Conservation (phyloP, 257 asterid species). For the Striga asiatica region DNA sequence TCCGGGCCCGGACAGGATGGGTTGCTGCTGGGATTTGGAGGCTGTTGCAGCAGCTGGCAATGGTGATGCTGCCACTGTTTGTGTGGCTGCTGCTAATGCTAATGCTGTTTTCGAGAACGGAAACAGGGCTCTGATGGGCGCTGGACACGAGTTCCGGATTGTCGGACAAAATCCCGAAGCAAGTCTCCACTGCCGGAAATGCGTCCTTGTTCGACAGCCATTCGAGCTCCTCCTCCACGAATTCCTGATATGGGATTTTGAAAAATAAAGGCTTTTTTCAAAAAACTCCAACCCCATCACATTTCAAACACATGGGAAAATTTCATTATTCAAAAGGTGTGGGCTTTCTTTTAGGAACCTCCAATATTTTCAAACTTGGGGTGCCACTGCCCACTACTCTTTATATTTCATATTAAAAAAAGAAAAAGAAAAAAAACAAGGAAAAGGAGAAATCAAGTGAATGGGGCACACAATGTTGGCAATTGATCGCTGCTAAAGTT, state of each 20-base stretch:
- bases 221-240: conserved; percentile 59
- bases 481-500: too few relatives aligned
- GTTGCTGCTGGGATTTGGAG: conserved; percentile 41
- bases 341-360: too few relatives aligned
- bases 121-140: conserved; percentile 59
- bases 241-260: conserved; percentile 19
- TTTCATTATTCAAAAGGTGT: too few relatives aligned
- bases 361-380: conserved; percentile 10
- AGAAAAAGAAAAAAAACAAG: too few relatives aligned
- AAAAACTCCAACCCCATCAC: too few relatives aligned
- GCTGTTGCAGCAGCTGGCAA: conserved; percentile 44
- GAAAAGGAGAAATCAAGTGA: too few relatives aligned
- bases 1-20: conserved; percentile 52
- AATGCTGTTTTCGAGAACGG: conserved; percentile 62
- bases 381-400: background rate
- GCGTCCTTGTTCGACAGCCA: conserved; percentile 87
- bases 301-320: too few relatives aligned
- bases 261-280: background rate
- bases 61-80: conserved; percentile 21
- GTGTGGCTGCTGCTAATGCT: conserved; percentile 37
- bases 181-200: conserved; percentile 65
- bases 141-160: conserved; percentile 29
- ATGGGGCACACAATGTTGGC: too few relatives aligned
- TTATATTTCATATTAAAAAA: too few relatives aligned
- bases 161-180: conserved; percentile 41